phyloP scores from a whole-genome alignment of 2,329 filamentous ascomycete species.

The Dothideomycetidae sp. region DNA sequence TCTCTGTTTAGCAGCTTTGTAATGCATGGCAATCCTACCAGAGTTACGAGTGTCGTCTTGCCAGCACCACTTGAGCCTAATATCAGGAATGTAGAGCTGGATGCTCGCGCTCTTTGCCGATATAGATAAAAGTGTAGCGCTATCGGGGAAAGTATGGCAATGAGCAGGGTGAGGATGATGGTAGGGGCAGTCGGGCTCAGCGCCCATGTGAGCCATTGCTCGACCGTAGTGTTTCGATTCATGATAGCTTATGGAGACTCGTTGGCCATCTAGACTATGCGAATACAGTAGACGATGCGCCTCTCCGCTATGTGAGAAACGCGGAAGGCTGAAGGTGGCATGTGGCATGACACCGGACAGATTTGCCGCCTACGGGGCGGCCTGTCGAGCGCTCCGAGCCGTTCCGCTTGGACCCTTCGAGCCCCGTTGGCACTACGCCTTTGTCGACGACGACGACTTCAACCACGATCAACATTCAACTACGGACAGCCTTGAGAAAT shows the following conservation, averaged over 20 bases:
- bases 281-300: too few relatives aligned
- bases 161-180: conserved; percentile 52
- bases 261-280: too few relatives aligned
- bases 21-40: conserved; percentile 35
- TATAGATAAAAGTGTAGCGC: conserved; percentile 65
- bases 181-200: conserved; percentile 31
- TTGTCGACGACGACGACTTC: too few relatives aligned
- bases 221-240: conserved; percentile 4
- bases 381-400: too few relatives aligned
- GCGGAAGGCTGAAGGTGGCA: neutral
- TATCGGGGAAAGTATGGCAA: conserved; percentile 61
- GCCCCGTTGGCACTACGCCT: too few relatives aligned
- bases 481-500: too few relatives aligned
- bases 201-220: conserved; percentile 31
- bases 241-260: too few relatives aligned
- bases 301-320: too few relatives aligned
- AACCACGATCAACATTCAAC: too few relatives aligned
- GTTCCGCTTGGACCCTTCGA: too few relatives aligned
- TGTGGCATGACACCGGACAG: neutral
- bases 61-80: conserved; percentile 69
- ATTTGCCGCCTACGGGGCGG: too few relatives aligned
- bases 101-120: conserved; percentile 48
- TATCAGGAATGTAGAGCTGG: conserved; percentile 63
- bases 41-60: conserved; percentile 77
- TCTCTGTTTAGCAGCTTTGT: neutral